Evolutionary conservation across 306 rosid species (phyloP).

Genomic region (Leucaena leucocephala): DNA sequence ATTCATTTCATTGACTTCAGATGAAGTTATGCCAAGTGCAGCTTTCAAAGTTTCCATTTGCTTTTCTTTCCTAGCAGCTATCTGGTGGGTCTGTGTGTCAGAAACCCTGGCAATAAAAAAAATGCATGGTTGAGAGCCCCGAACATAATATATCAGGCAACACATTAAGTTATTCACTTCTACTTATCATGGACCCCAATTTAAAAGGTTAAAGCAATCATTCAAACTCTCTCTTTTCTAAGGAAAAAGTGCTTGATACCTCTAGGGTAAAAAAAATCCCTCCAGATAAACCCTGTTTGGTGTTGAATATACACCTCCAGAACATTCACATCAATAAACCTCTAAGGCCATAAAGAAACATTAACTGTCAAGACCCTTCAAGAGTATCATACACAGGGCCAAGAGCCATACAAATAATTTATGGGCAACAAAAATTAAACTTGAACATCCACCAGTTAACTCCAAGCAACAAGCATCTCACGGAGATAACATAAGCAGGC

Average conservation of each 20-base stretch:
- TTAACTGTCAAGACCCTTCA: neutral
- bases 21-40: slow-evolving; percentile 67
- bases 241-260: neutral
- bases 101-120: slow-evolving; percentile 56
- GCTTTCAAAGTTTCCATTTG: slow-evolving; percentile 90
- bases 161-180: neutral
- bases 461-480: neutral
- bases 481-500: neutral
- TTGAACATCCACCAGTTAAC: neutral
- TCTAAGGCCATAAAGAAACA: neutral
- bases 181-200: neutral
- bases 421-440: neutral
- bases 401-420: neutral
- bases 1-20: slow-evolving; percentile 54
- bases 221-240: neutral
- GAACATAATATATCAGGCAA: neutral
- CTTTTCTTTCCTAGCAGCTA: slow-evolving; percentile 96
- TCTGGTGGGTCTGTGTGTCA: slow-evolving; percentile 92
- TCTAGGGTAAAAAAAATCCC: neutral
- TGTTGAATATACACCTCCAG: neutral
- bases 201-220: neutral
- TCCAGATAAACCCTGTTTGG: neutral
- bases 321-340: neutral
- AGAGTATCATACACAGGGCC: neutral
- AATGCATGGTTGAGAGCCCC: neutral